Percentiles rank a stretch among this genome's conserved stretches.
These are phyloP conservation scores for Carallia pectinifolia DNA, from an alignment of 345 rosid species.

Conservation along the genomic window DNA sequence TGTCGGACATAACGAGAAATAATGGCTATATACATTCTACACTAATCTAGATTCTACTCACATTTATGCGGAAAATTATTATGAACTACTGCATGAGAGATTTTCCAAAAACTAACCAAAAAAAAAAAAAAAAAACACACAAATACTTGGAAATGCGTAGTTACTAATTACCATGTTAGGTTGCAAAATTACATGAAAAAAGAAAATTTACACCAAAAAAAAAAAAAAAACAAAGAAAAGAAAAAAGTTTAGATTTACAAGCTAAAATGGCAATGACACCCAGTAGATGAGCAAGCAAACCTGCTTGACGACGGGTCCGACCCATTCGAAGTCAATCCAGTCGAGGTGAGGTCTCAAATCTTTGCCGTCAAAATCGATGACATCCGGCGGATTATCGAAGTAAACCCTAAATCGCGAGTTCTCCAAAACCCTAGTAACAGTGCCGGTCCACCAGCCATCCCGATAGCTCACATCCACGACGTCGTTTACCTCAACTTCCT, in stretches of 20 bases:
- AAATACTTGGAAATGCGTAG: no score
- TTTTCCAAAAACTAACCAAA: no score
- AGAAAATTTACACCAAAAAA: no score
- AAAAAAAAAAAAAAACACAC: no score
- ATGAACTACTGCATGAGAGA: no score
- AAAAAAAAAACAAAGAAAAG: background rate
- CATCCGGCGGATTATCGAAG: conserved; percentile 56
- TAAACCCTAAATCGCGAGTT: conserved; percentile 37
- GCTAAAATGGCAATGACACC: no score
- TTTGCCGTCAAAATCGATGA: conserved; percentile 37
- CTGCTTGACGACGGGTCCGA: conserved; percentile 38
- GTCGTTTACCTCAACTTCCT: conserved; percentile 10
- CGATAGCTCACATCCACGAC: conserved; percentile 28
- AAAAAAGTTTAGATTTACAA: background rate
- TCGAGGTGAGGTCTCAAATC: conserved; percentile 52
- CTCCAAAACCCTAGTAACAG: conserved; percentile 40
- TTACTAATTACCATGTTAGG: no score
- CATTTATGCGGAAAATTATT: no score
- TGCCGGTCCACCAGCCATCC: conserved; percentile 48
- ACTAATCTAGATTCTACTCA: no score
- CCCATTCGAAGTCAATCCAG: conserved; percentile 55
- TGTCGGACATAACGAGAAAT: no score
- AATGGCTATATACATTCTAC: no score
- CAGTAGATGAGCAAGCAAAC: conserved; percentile 15
- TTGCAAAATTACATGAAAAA: background rate